Base-by-base conservation (phyloP, 768 basidiomycete genomes). In the Termitomyces sp. region DNA sequence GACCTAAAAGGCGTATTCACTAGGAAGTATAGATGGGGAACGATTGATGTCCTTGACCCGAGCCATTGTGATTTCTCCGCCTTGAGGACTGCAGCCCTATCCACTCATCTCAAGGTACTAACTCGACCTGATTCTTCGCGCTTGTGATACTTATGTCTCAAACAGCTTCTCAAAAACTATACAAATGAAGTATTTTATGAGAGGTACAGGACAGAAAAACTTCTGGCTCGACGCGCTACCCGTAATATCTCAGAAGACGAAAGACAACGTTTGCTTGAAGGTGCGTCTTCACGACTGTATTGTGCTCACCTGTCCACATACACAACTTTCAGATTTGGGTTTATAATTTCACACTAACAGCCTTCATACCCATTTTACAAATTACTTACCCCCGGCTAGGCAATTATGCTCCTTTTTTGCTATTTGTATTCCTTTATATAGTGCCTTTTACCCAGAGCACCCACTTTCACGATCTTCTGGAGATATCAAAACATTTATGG, bases 101-200 rank as follows among this genome's bases (percentile, higher is more conserved):
- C 89, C 20, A 92, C 88, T 40, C 91, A 94, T 72, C 78, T 94
- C 70, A 92, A 89, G 77, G 92, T 94, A 11, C 22, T 52, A 22
- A 22, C n/a, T 60, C 56, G 48, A 7, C 44, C 14, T n/a, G 44
- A 60, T n/a, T 24, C 59, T 44, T 45, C 28, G 32, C 28, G 52
- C 24, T 24, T 24, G 33, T 45, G 38, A 50, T 47, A 54, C 56
- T 41, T 9, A 49, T 50, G 38, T 32, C 41, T 51, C 45, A 1
- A 40, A 16, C 67, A 94, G 91, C 78, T 88, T 65, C 78, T 96
- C 59, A 93, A 92, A 74, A 82, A 77, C 46, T 85, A 84, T 57
- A 95, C 94, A 33, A 87, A 87, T 64, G 91, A 96, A 69, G 90
- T 93, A 56, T 73, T 95, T 71, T 98, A 98, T 70, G 95, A 98